Percentiles rank a stretch among this genome's conserved stretches.
These are phyloP conservation scores for Fagopyrum esculentum DNA, from an alignment of 148 eudicot species.

Conservation along the genomic window DNA sequence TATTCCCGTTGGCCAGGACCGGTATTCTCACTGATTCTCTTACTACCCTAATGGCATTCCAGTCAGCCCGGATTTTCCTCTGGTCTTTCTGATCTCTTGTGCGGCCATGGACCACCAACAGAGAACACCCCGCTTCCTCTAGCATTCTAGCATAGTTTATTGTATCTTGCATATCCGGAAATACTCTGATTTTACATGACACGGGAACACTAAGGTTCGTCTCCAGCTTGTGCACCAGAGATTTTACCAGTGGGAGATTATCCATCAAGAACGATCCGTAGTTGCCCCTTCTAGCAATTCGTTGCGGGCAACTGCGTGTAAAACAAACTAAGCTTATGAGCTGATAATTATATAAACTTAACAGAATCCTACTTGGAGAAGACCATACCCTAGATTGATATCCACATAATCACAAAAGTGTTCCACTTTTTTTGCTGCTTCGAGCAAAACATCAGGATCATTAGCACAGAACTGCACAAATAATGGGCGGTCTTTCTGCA, in stretches of 20 bases:
- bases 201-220: constrained; percentile 76
- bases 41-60: constrained; percentile 68
- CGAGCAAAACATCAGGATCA: constrained; percentile 81
- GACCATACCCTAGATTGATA: constrained; percentile 79
- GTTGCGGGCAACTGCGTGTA: constrained; percentile 89
- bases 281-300: constrained; percentile 86
- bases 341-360: neutral
- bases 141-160: constrained; percentile 82
- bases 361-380: neutral
- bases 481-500: constrained; percentile 91
- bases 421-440: constrained; percentile 81
- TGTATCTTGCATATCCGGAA: constrained; percentile 70
- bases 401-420: constrained; percentile 91
- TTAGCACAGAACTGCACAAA: constrained; percentile 98
- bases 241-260: constrained; percentile 77
- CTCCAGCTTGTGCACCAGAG: constrained; percentile 77
- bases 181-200: constrained; percentile 90
- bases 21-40: constrained; percentile 72
- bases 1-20: constrained; percentile 85
- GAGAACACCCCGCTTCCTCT: constrained; percentile 94
- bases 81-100: constrained; percentile 97
- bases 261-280: constrained; percentile 98
- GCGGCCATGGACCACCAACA: constrained; percentile 92
- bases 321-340: neutral
- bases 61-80: constrained; percentile 71